Conservation (phyloP, 306 rosid species). For the Vigna hirtella region DNA sequence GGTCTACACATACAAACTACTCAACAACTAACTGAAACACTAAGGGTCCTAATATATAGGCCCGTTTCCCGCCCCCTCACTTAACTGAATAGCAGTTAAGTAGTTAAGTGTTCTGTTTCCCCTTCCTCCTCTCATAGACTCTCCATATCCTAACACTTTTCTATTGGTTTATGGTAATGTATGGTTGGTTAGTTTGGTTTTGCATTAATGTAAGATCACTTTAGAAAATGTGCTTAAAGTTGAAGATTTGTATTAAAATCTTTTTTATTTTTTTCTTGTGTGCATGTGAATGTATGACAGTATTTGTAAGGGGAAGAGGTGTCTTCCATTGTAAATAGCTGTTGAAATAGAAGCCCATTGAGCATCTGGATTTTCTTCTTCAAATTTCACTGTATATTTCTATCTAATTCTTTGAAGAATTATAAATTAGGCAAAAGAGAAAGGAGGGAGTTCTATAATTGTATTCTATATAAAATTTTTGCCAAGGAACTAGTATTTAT, state of each 20-base stretch:
- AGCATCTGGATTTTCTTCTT: slow-evolving; percentile 20
- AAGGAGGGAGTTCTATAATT: slow-evolving; percentile 24
- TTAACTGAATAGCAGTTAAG: too few relatives aligned
- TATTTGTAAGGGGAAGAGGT: not conserved
- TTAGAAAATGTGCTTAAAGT: slow-evolving; percentile 19
- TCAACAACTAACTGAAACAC: too few relatives aligned
- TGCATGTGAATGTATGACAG: not conserved
- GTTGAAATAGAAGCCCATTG: slow-evolving; percentile 14
- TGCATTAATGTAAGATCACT: slow-evolving; percentile 4
- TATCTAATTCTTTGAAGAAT: slow-evolving; percentile 30
- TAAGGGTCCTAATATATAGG: too few relatives aligned
- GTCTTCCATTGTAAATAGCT: not conserved
- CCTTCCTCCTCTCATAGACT: too few relatives aligned
- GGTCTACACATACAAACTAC: too few relatives aligned
- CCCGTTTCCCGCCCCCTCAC: too few relatives aligned
- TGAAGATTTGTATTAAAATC: not conserved
- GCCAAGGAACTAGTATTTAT: slow-evolving; percentile 28
- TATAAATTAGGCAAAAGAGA: slow-evolving; percentile 32
- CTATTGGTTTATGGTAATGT: not conserved
- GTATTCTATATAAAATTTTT: not conserved
- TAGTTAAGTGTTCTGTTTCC: too few relatives aligned
- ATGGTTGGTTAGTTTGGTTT: slow-evolving; percentile 19
- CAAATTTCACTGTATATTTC: slow-evolving; percentile 20
- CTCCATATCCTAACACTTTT: too few relatives aligned
- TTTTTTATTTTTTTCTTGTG: not conserved